Evolutionary conservation across 1,139 yeast species (phyloP).

Genomic region (Candida neerlandica): DNA sequence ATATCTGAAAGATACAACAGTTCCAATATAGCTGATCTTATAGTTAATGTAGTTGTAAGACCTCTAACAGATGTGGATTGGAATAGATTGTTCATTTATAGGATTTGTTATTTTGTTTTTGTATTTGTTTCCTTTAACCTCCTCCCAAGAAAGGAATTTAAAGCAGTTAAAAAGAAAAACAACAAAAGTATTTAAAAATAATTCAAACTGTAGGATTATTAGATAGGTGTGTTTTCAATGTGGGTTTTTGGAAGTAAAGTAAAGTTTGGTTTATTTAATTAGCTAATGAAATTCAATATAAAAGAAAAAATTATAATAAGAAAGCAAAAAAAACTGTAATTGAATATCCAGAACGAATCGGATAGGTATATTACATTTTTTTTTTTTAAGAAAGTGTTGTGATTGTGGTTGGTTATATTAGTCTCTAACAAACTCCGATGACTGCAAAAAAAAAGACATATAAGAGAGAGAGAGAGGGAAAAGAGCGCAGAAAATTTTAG

Average conservation of each 20-base stretch:
- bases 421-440: background rate
- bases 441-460: slow-evolving; percentile 6
- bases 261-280: no score
- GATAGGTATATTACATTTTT: background rate
- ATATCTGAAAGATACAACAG: slow-evolving; percentile 37
- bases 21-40: slow-evolving; percentile 42
- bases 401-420: no score
- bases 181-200: no score
- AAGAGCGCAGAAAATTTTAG: no score
- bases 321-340: background rate
- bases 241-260: background rate
- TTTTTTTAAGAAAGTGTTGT: slow-evolving; percentile 3
- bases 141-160: background rate
- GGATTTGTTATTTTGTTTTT: no score
- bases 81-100: slow-evolving; percentile 22
- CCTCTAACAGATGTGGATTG: slow-evolving; percentile 49
- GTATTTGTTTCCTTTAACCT: no score
- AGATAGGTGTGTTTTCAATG: no score
- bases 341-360: background rate
- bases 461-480: background rate
- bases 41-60: slow-evolving; percentile 37
- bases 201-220: no score
- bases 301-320: background rate
- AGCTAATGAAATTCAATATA: background rate
- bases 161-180: background rate